Evolutionary conservation across 805 yeast species (phyloP), one percentile per base, ranked within the genome.

Genomic region (Candida xyloterini): DNA sequence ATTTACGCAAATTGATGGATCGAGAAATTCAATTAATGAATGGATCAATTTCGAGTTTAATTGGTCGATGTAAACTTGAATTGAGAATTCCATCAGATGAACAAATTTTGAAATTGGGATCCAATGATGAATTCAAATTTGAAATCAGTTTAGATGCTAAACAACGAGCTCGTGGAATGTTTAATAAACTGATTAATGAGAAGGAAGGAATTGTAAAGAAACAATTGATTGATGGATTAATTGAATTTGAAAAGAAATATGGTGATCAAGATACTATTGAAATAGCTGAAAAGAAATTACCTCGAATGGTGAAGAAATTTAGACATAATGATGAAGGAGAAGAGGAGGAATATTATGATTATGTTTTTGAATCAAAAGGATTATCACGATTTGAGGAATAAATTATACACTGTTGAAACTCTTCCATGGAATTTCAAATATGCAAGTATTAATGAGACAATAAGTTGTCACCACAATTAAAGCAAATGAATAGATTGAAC

Each of bases 21-120:
- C 53, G 64, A 2, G 57, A 70, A 15, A 47, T 78, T 10, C 54
- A 48, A 5, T 32, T 52, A 18, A 60, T 66, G 4, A 54, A 56
- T 5, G 48, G 55, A 26, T 53, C 66, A 4, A 63, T 73, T 4
- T 57, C 64, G 16, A 52, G 65, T 2, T 84, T 93, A 87, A 71
- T 84, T 10, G 68, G 79, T 18, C 72, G 68, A 52, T 95, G 95
- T 2, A 60, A 78, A 47, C 83, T 84, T 58, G 95, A 87, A 56
- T 65, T 83, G 2, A 67, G 81, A 1, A 70, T 80, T 1, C 88
- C 88, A 7, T 70, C 80, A 1, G 67, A 68, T 1, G 67, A 63
- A 15, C 84, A 80, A 47, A 43, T 78, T n/a, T 32, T 35, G 33
- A 29, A 29, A 46, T 48, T 32, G 53, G 40, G 39, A 55, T 60